Evolutionary conservation across 345 rosid species (phyloP).

Genomic region (Sisymbrium altissimum): DNA sequence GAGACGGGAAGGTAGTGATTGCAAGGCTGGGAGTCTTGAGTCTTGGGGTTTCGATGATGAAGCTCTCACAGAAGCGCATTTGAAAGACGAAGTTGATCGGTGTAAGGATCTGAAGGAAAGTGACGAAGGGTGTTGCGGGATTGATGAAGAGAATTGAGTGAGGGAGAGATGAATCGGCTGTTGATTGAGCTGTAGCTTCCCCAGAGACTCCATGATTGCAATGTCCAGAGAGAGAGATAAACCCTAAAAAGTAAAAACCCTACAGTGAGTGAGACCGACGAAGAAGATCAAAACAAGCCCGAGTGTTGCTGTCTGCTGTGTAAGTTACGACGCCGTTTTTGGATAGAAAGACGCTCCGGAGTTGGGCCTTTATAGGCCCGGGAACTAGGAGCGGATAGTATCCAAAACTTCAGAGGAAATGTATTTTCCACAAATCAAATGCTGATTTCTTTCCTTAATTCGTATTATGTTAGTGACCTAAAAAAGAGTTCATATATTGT

Average conservation of each 20-base stretch:
- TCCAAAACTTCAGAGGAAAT: not conserved
- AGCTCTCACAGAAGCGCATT: conserved; percentile 44
- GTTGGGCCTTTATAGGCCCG: not conserved
- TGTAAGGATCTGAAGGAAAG: conserved; percentile 39
- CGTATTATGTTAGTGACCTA: not conserved
- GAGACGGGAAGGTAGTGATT: conserved; percentile 33
- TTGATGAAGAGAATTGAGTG: conserved; percentile 39
- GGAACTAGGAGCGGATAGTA: not conserved
- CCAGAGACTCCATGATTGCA: conserved; percentile 55
- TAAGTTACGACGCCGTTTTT: conserved; percentile 11
- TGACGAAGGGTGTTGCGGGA: conserved; percentile 33
- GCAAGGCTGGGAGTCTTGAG: not conserved
- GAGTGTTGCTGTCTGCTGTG: not conserved
- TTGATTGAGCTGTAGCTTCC: conserved; percentile 37
- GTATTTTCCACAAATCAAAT: not conserved
- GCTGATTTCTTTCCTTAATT: not conserved
- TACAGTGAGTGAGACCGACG: conserved; percentile 15
- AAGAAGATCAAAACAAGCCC: conserved; percentile 20
- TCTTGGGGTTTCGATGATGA: conserved; percentile 26
- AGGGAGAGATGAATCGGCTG: conserved; percentile 48
- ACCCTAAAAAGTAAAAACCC: conserved; percentile 26
- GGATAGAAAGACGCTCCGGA: accelerated
- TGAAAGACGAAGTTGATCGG: conserved; percentile 33
- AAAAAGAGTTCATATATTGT: no score
- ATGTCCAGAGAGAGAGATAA: conserved; percentile 4